These are phyloP conservation scores for Lachnellula suecica DNA, from an alignment of 2,329 filamentous ascomycete species.

Conservation along the genomic window DNA sequence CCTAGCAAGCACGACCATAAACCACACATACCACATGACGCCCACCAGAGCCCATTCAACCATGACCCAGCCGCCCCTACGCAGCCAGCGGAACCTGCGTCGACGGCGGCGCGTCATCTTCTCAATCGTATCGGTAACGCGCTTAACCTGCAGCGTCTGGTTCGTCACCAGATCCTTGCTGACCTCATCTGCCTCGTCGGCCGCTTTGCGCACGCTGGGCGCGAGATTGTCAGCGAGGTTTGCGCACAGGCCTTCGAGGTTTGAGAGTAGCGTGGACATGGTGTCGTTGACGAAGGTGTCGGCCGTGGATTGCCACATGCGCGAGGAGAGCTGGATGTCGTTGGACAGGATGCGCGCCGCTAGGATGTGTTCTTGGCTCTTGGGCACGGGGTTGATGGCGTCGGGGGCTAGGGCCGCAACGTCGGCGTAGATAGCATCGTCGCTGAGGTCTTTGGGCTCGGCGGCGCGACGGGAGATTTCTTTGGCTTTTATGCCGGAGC, in stretches of 20 bases:
- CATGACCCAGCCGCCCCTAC: slow-evolving; percentile 74
- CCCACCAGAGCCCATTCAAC: slow-evolving; percentile 88
- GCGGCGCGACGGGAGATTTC: slow-evolving; percentile 69
- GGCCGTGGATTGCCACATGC: slow-evolving; percentile 54
- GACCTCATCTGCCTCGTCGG: slow-evolving; percentile 79
- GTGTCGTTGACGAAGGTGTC: slow-evolving; percentile 58
- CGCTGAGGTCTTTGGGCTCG: slow-evolving; percentile 26
- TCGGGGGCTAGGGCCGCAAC: slow-evolving; percentile 23
- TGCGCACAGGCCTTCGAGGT: slow-evolving; percentile 43
- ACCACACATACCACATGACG: slow-evolving; percentile 93
- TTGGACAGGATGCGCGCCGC: slow-evolving; percentile 50
- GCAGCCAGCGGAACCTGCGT: slow-evolving; percentile 68
- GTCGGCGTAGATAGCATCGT: slow-evolving; percentile 19
- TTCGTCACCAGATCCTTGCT: slow-evolving; percentile 73
- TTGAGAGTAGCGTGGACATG: slow-evolving; percentile 45
- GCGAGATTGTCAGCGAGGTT: slow-evolving; percentile 44
- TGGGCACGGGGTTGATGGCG: slow-evolving; percentile 19
- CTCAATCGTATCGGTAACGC: slow-evolving; percentile 75
- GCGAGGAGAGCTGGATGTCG: slow-evolving; percentile 45
- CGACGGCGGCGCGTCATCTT: slow-evolving; percentile 70
- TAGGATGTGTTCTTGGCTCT: slow-evolving; percentile 39
- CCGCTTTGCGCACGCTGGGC: slow-evolving; percentile 62
- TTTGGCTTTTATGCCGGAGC: slow-evolving; percentile 85
- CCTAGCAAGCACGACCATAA: slow-evolving; percentile 76
- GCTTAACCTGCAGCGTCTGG: slow-evolving; percentile 78